Percentiles rank a stretch among this genome's conserved stretches.
Conservation (phyloP, 768 basidiomycete species). For the Leucosporidium creatinivorum region DNA sequence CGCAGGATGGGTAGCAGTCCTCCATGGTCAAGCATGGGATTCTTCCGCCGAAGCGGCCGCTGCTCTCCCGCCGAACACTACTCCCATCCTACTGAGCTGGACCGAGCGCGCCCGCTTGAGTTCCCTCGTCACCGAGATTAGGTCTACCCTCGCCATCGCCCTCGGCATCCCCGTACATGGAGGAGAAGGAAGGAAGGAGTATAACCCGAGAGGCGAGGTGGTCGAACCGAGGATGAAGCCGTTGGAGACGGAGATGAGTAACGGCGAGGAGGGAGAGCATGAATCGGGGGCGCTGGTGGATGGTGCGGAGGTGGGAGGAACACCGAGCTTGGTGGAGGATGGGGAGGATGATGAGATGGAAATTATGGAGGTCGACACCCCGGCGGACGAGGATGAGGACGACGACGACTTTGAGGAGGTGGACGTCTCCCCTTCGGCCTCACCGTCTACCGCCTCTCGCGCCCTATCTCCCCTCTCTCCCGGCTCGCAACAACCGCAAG, state of each 20-base stretch:
- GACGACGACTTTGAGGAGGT: too few relatives aligned
- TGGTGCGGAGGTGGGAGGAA: background rate
- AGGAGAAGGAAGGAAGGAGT: too few relatives aligned
- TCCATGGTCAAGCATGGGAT: slow-evolving; percentile 19
- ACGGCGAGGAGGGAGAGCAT: slow-evolving; percentile 5
- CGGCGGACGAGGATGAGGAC: background rate
- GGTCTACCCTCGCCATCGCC: too few relatives aligned
- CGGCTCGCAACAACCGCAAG: background rate
- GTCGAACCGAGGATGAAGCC: background rate
- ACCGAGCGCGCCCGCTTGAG: background rate
- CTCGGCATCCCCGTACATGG: too few relatives aligned
- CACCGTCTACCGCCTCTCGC: too few relatives aligned
- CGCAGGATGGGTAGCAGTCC: slow-evolving; percentile 4
- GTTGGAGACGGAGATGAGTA: background rate
- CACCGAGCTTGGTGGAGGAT: background rate
- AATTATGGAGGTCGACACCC: slow-evolving; percentile 10
- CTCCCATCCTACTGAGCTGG: too few relatives aligned
- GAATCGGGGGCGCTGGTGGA: background rate
- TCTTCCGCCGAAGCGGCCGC: background rate
- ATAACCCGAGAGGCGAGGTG: background rate
- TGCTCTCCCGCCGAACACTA: background rate
- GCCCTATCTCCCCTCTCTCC: background rate
- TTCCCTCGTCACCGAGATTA: background rate
- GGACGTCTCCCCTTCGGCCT: too few relatives aligned
- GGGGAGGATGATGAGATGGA: slow-evolving; percentile 25